Evolutionary conservation across 495 filamentous ascomycete genomes (phyloP).

Genomic region (Polyplosphaeria fusca): DNA sequence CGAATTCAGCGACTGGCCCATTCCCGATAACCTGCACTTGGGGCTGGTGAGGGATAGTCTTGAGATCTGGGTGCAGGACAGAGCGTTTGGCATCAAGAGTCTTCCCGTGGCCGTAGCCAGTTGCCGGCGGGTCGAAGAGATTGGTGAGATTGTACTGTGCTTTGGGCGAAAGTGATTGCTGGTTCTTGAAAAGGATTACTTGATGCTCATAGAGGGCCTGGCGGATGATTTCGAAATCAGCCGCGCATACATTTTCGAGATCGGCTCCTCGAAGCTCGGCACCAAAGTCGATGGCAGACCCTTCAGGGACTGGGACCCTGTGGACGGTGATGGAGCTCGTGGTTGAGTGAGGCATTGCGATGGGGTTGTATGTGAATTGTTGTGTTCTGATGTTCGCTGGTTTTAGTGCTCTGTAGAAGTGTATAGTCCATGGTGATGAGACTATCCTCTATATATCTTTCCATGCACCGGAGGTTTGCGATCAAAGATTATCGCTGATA

Average conservation of each 20-base stretch:
- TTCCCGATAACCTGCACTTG: constrained; percentile 79
- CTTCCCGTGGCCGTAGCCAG: constrained; percentile 69
- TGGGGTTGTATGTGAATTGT: neutral
- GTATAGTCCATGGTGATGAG: neutral
- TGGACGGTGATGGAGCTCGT: constrained; percentile 19
- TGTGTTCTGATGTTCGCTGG: neutral
- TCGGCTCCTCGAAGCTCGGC: constrained; percentile 22
- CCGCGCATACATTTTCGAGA: constrained; percentile 44
- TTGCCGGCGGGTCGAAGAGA: constrained; percentile 63
- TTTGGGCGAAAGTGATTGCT: constrained; percentile 56
- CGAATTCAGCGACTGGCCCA: constrained; percentile 60
- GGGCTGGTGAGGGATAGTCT: constrained; percentile 73
- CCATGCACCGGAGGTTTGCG: neutral
- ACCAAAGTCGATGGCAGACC: constrained; percentile 22
- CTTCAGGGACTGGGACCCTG: constrained; percentile 12
- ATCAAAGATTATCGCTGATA: neutral
- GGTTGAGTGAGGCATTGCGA: constrained; percentile 25
- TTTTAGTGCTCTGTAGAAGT: neutral
- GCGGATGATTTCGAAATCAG: constrained; percentile 57
- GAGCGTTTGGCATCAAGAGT: constrained; percentile 63
- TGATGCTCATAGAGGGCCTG: constrained; percentile 60
- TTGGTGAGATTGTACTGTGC: constrained; percentile 69
- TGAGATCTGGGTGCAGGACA: constrained; percentile 72
- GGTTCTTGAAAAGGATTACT: constrained; percentile 67
- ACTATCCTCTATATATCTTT: neutral